Percentiles rank a stretch among this genome's conserved stretches.
Evolutionary conservation across 768 basidiomycete genomes (phyloP).

Genomic region (Imleria badia): DNA sequence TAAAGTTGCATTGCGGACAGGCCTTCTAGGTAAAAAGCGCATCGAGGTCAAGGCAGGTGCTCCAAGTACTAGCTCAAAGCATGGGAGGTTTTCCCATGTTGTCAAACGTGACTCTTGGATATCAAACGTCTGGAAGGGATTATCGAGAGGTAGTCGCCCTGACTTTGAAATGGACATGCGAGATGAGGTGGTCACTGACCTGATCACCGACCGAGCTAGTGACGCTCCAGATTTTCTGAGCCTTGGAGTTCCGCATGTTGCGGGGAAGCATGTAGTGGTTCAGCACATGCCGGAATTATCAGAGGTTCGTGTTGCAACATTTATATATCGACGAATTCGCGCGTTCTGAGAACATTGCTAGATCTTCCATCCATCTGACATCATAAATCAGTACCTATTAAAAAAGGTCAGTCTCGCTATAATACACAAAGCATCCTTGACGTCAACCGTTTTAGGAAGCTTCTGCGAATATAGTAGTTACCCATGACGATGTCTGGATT

Average conservation of each 20-base stretch:
- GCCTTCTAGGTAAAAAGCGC: background rate
- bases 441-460: background rate
- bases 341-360: background rate
- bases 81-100: background rate
- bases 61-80: background rate
- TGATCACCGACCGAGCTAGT: background rate
- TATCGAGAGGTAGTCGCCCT: background rate
- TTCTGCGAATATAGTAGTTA: background rate
- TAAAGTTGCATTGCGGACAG: conserved; percentile 16
- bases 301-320: background rate
- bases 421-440: background rate
- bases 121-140: background rate
- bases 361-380: conserved; percentile 14
- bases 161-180: background rate
- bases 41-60: background rate
- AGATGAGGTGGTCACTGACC: background rate
- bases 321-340: background rate
- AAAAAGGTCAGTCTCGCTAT: background rate
- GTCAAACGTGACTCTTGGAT: conserved; percentile 7
- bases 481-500: conserved; percentile 10
- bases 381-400: conserved; percentile 9
- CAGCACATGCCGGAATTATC: background rate
- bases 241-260: background rate
- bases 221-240: background rate
- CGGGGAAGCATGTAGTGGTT: background rate